A percentile compares a stretch with the other conserved stretches of the same genome.
Evolutionary conservation across 75 land plant species (phyloP).

Genomic region (Cryptomeria japonica): DNA sequence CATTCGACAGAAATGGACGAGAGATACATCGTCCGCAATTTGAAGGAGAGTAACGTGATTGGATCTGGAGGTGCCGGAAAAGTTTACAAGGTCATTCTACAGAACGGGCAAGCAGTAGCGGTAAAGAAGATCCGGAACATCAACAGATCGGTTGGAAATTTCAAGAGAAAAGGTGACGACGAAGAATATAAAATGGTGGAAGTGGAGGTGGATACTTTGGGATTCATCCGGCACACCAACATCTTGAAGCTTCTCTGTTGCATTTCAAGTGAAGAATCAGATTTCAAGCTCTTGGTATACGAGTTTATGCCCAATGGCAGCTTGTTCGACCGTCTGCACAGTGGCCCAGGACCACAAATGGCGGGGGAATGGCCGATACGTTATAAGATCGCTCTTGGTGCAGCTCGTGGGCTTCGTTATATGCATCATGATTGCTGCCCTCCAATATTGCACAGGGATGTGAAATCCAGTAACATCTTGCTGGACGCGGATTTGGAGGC

Average conservation of each 20-base stretch:
- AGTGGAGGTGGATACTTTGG: conserved; percentile 61
- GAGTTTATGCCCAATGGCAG: conserved; percentile 38
- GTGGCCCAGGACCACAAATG: background rate
- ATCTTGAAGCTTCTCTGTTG: conserved; percentile 79
- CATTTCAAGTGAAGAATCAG: conserved; percentile 25
- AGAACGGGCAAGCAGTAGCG: conserved; percentile 14
- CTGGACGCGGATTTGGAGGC: conserved; percentile 30
- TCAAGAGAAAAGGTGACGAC: conserved; percentile 9
- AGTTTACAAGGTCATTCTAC: conserved; percentile 31
- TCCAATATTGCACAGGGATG: conserved; percentile 38
- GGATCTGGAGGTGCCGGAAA: conserved; percentile 38
- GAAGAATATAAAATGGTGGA: conserved; percentile 42
- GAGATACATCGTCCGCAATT: conserved; percentile 12
- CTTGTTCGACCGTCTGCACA: conserved; percentile 4
- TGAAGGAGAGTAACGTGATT: conserved; percentile 30
- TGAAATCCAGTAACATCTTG: conserved; percentile 45
- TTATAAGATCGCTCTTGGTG: conserved; percentile 18
- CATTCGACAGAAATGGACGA: conserved; percentile 14
- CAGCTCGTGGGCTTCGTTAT: conserved; percentile 22
- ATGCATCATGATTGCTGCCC: conserved; percentile 34
- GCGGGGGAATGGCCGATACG: background rate
- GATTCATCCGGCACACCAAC: conserved; percentile 60
- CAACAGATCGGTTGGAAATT: conserved; percentile 5
- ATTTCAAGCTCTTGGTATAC: conserved; percentile 26
- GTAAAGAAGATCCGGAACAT: background rate